phyloP scores from a whole-genome alignment of 2,329 filamentous ascomycete species.

The Paecilomyces variotii region DNA sequence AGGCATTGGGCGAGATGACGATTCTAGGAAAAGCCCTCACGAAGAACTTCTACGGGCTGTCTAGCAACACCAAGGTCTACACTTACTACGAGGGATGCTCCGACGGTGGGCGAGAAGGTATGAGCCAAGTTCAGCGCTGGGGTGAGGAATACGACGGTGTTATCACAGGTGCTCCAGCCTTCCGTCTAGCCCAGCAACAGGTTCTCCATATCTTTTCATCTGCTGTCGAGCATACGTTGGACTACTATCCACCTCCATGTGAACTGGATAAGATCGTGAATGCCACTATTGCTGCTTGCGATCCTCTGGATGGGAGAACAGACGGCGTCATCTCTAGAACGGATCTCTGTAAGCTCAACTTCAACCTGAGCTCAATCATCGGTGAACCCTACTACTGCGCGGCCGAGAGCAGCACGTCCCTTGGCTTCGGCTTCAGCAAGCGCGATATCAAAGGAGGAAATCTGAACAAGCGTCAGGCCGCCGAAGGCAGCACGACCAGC shows the following conservation, averaged over 20 bases:
- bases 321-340: constrained; percentile 48
- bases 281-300: constrained; percentile 47
- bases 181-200: constrained; percentile 27
- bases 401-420: constrained; percentile 10
- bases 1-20: constrained; percentile 43
- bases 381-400: constrained; percentile 41
- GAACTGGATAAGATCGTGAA: constrained; percentile 46
- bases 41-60: constrained; percentile 29
- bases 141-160: constrained; percentile 35
- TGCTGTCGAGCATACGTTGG: constrained; percentile 28
- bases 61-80: constrained; percentile 14
- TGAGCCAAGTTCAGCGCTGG: constrained; percentile 41
- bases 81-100: constrained; percentile 44
- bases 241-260: constrained; percentile 35
- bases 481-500: background rate
- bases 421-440: background rate
- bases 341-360: constrained; percentile 41
- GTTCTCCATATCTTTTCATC: constrained; percentile 30
- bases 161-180: constrained; percentile 31
- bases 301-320: constrained; percentile 46
- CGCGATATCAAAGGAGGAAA: background rate
- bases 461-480: constrained; percentile 11
- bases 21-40: constrained; percentile 37
- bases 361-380: constrained; percentile 40
- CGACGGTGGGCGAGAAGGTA: constrained; percentile 42